Percentiles rank a stretch among this genome's conserved stretches.
phyloP scores from a whole-genome alignment of 352 stramenopile genomes.

The Globisporangium radiosum region DNA sequence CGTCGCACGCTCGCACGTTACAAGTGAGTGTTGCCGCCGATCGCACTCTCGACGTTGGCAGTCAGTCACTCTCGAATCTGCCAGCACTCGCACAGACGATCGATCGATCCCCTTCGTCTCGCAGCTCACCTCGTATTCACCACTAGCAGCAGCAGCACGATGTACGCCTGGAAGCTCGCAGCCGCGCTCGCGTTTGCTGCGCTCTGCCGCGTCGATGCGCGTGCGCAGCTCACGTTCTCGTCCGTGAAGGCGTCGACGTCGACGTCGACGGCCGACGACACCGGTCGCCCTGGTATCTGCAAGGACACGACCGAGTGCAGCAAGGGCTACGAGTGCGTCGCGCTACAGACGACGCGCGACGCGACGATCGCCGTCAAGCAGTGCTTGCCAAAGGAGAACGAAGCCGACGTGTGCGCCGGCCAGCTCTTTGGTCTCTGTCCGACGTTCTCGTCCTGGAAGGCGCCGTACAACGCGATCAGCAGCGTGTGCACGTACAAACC shows the following conservation, averaged over 20 bases:
- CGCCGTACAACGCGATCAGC: constrained; percentile 68
- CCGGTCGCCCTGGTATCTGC: constrained; percentile 39
- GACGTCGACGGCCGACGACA: constrained; percentile 3
- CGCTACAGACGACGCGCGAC: constrained; percentile 58
- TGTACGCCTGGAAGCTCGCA: constrained; percentile 36
- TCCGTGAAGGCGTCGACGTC: constrained; percentile 6
- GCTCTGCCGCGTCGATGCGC: constrained; percentile 18
- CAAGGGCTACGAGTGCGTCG: constrained; percentile 56
- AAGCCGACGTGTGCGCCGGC: constrained; percentile 56
- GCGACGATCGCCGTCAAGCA: constrained; percentile 62
- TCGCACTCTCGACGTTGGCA: too few species aligned
- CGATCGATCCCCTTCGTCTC: too few species aligned
- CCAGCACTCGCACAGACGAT: not conserved
- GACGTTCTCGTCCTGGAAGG: constrained; percentile 59
- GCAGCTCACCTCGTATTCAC: too few species aligned
- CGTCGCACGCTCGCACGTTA: not conserved
- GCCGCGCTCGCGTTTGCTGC: constrained; percentile 26
- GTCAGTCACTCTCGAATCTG: not conserved
- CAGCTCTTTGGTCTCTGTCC: constrained; percentile 59
- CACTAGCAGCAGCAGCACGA: constrained; percentile 16
- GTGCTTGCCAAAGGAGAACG: constrained; percentile 54
- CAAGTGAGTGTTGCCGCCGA: not conserved
- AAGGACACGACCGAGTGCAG: constrained; percentile 52
- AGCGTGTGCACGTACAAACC: constrained; percentile 74
- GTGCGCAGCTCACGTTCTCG: constrained; percentile 6